Base-by-base conservation (phyloP, 164 flowering plant genomes). In the Stephania yunnanensis region DNA sequence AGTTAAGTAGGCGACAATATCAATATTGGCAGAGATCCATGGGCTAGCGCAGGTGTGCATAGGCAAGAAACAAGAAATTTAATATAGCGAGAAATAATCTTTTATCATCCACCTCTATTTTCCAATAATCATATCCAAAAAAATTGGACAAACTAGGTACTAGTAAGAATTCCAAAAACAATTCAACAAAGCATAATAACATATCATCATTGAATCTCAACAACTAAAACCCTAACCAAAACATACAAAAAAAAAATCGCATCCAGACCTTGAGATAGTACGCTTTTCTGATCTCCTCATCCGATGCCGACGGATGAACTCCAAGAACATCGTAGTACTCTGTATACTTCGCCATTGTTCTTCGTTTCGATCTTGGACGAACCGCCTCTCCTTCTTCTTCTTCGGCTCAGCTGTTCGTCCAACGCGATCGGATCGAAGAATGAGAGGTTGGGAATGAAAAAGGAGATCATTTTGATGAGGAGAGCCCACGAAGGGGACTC, bases 261-360 rank as follows among this genome's bases (percentile, higher is more conserved):
- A 30, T 64, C 36, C 80, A 79, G 46, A 89, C 97, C 97, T 89
- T 95, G 58, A 92, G 84, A 80, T 92, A 93, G 74, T 95, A 95
- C 76, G 97, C 97, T 81, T 89, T 95, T 67, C 96, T 90, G 76
- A 95, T 92, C 71, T 90, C 92, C 30, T 88, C 96, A 80, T 89
- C 98, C 0, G 93, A 88, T 68, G 90, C 97, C 6, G 86, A 83
- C 10, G 97, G 86, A 74, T 46, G 66, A 31, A 95, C 92, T 10
- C 92, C 96, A 61, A 95, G 91, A 74, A 92, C 83, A 74, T 95
- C 98, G 77, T 95, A 95, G 70, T 84, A 93, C 86, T 90, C 96
- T 0, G 92, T 86, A 44, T 92, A 95, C 85, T 90, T 89, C 87
- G 87, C 94, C 97, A 91, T 92, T 74, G 69, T 81, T 46, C 44